These are phyloP conservation scores for Leishmania mexicana DNA, from an alignment of 208 protist genomes.

Conservation along the genomic window DNA sequence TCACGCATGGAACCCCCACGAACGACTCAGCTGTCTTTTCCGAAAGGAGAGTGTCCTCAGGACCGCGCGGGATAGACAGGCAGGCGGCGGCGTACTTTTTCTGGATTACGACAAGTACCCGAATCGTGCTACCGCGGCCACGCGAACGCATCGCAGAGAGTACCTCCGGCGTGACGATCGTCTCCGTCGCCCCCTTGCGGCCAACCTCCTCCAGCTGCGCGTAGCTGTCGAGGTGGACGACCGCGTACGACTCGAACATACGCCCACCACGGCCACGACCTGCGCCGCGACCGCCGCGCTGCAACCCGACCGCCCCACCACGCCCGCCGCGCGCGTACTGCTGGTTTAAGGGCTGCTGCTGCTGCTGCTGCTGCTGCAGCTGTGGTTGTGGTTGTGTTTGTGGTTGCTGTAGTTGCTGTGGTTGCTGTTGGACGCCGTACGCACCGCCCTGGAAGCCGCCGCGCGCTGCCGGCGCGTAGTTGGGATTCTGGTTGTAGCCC, in stretches of 20 bases:
- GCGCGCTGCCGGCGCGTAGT: slow-evolving; percentile 9
- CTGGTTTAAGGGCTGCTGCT: slow-evolving; percentile 13
- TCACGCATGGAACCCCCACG: slow-evolving; percentile 53
- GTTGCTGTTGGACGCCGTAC: slow-evolving; percentile 9
- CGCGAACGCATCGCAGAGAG: slow-evolving; percentile 40
- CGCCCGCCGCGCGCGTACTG: slow-evolving; percentile 29
- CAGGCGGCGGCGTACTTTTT: slow-evolving; percentile 66
- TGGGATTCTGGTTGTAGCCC: slow-evolving; percentile 10
- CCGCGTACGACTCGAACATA: slow-evolving; percentile 38
- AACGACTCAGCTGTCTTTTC: slow-evolving; percentile 58
- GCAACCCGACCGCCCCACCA: slow-evolving; percentile 18
- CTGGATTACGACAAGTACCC: slow-evolving; percentile 62
- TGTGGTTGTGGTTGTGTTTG: not conserved
- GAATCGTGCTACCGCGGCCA: slow-evolving; percentile 35
- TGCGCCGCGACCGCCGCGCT: slow-evolving; percentile 30
- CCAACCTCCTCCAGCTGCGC: slow-evolving; percentile 66
- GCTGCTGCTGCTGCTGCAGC: slow-evolving; percentile 7
- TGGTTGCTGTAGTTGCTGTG: slow-evolving; percentile 3
- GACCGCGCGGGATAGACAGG: slow-evolving; percentile 58
- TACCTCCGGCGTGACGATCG: slow-evolving; percentile 40
- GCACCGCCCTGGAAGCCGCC: slow-evolving; percentile 31
- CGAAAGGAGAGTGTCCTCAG: slow-evolving; percentile 72
- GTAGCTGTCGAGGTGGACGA: slow-evolving; percentile 78
- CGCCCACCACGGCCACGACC: slow-evolving; percentile 26
- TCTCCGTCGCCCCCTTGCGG: slow-evolving; percentile 54